A percentile compares a stretch with the other conserved stretches of the same genome.
phyloP scores from a whole-genome alignment of 768 basidiomycete genomes.

The Sarcodon aspratus region DNA sequence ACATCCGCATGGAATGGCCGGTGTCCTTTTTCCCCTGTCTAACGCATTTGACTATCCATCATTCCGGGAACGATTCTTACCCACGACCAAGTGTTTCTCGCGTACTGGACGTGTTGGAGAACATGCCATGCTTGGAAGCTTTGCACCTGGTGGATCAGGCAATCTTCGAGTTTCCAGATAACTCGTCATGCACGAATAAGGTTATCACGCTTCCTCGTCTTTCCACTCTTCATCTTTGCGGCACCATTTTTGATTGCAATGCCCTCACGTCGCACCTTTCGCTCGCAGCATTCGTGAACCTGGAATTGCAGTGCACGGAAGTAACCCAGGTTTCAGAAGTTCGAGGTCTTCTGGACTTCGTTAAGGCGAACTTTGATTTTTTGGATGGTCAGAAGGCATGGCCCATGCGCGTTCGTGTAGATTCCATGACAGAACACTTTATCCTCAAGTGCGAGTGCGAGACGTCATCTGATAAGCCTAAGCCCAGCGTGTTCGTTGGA shows the following conservation, averaged over 20 bases:
- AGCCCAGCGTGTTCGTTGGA: background rate
- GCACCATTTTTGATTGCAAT: background rate
- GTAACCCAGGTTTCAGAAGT: background rate
- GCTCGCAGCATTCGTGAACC: background rate
- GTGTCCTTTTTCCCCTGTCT: conserved; percentile 1
- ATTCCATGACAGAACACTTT: too few relatives aligned
- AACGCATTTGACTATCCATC: conserved; percentile 3
- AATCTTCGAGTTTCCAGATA: background rate
- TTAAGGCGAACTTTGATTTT: background rate
- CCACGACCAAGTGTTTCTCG: background rate
- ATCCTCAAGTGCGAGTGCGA: too few relatives aligned
- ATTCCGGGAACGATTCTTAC: background rate
- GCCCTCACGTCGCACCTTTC: background rate
- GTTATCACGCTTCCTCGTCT: background rate
- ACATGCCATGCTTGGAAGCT: conserved; percentile 3
- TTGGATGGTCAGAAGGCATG: too few relatives aligned
- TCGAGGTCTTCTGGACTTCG: background rate
- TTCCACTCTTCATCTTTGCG: background rate
- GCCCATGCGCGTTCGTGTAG: too few relatives aligned
- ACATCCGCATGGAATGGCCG: conserved; percentile 1
- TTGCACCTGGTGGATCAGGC: conserved; percentile 1
- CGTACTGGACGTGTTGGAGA: conserved; percentile 1
- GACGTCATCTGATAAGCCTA: background rate
- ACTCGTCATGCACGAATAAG: too few relatives aligned
- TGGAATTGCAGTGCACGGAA: background rate